A percentile compares a stretch with the other conserved stretches of the same genome.
These are phyloP conservation scores for Mollisiaceae sp. DNA, from an alignment of 2,329 filamentous ascomycete species.

Conservation along the genomic window DNA sequence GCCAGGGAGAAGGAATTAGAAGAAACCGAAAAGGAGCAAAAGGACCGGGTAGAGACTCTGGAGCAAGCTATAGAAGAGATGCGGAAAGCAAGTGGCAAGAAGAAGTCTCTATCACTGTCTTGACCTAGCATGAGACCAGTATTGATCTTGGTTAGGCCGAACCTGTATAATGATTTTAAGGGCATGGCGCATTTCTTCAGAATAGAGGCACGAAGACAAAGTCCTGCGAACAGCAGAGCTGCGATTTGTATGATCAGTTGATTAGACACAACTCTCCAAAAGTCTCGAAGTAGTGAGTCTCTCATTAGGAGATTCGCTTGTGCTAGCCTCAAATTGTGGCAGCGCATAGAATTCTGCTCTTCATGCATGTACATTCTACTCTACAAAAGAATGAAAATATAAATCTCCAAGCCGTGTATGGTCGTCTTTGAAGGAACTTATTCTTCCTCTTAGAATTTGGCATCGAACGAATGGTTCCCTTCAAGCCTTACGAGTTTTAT, in stretches of 20 bases:
- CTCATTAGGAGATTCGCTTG: constrained; percentile 18
- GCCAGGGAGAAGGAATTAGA: constrained; percentile 58
- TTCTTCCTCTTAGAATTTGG: background rate
- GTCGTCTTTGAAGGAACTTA: background rate
- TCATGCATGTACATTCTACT: constrained; percentile 31
- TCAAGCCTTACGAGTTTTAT: too few relatives aligned
- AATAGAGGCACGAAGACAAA: background rate
- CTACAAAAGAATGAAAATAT: constrained; percentile 15
- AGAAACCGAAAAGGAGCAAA: constrained; percentile 48
- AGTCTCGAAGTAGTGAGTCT: background rate
- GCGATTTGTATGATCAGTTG: constrained; percentile 11
- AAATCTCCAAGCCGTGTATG: background rate
- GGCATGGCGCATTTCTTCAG: background rate
- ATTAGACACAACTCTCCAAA: background rate
- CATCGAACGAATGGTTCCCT: background rate
- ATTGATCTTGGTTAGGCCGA: background rate
- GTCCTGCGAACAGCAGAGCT: background rate
- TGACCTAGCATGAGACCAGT: background rate
- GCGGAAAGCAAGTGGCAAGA: constrained; percentile 35
- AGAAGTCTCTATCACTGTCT: constrained; percentile 26
- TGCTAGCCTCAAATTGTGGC: constrained; percentile 16
- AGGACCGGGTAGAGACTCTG: constrained; percentile 39
- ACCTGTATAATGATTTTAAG: background rate
- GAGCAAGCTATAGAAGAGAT: constrained; percentile 42
- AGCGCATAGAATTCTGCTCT: constrained; percentile 20